Evolutionary conservation across 208 protist genomes (phyloP), one percentile per base, ranked within the genome.

Genomic region (Polymyxa betae): DNA sequence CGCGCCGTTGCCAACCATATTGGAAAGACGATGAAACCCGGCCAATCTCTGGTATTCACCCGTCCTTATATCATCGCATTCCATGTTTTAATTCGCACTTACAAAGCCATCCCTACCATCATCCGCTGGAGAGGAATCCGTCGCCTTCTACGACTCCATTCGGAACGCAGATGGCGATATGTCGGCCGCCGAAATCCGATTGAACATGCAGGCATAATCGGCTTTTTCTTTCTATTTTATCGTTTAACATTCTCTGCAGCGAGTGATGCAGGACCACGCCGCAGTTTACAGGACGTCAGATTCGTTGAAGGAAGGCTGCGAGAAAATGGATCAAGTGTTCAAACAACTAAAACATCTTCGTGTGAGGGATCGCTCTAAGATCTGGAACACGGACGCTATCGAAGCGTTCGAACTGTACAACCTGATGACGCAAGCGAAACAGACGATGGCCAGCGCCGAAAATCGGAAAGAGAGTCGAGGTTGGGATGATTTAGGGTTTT

Each of bases 341-440:
- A 91, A 91, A 20, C 41, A 92, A 82, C 91, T 91, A n/a, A 10
- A 91, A 16, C 29, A 91, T 45, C 77, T 88, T 24, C 29, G 5
- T 16, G 82, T 77, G 10, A 91, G 0, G 88, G 16, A 20, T 90
- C 45, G n/a, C 1, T 87, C 46, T 44, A 0, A 93, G 94, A 0
- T 94, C 97, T 90, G 98, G 97, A 99, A 99, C 95, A 98, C 96
- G 89, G 98, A 99, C 92, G 94, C 99, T 20, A 95, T 99, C 46
- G 98, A 99, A 95, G 97, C 98, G 10, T 95, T 99, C 0, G 98
- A 99, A 96, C 96, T 99, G 87, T 96, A 98, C 90, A 99, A 99
- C 94, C 93, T 99, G 77, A 94, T 99, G 52, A 96, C 92, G 46
- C 41, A 95, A 98, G 92, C 96, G 95, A 64, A 96, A 98, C 91